A percentile compares a stretch with the other conserved stretches of the same genome.
phyloP scores from a whole-genome alignment of 2,329 filamentous ascomycete genomes.

The Seiridium unicorne region DNA sequence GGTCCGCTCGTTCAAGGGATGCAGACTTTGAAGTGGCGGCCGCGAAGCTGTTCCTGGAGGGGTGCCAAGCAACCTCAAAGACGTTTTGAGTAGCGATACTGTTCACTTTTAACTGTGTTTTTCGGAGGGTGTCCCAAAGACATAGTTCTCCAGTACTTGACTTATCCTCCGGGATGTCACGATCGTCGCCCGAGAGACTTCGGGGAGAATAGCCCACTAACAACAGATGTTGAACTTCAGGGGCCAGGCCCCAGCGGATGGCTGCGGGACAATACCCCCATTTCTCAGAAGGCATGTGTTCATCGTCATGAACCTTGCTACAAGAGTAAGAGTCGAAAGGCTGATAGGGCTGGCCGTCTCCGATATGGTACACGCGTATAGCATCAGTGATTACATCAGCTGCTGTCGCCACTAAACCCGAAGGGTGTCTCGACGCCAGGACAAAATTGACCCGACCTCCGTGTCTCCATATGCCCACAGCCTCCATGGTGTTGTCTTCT shows the following conservation, averaged over 20 bases:
- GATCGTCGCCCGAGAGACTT: constrained; percentile 49
- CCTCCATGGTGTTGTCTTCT: constrained; percentile 38
- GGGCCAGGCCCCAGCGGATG: constrained; percentile 57
- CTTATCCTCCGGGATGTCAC: constrained; percentile 58
- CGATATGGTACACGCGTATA: constrained; percentile 55
- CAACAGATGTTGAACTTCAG: constrained; percentile 47
- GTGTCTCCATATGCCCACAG: constrained; percentile 53
- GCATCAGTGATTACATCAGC: constrained; percentile 53
- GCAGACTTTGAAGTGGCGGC: constrained; percentile 56
- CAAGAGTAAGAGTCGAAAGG: constrained; percentile 28
- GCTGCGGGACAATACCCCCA: constrained; percentile 66
- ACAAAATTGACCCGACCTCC: constrained; percentile 63
- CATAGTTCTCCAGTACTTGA: constrained; percentile 58
- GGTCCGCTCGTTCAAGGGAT: constrained; percentile 36
- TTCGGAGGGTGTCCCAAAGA: constrained; percentile 52
- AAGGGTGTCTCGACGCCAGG: constrained; percentile 45
- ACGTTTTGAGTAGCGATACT: constrained; percentile 57
- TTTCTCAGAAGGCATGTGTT: constrained; percentile 36
- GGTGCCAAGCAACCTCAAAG: constrained; percentile 66
- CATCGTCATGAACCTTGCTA: constrained; percentile 27
- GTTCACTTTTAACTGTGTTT: constrained; percentile 43
- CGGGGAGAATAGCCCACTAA: constrained; percentile 64
- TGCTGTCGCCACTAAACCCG: constrained; percentile 56
- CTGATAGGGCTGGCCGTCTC: constrained; percentile 1
- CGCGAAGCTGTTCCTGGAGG: constrained; percentile 49